A percentile compares a stretch with the other conserved stretches of the same genome.
phyloP scores from a whole-genome alignment of 2,329 filamentous ascomycete species.

The Colletotrichum tamarilloi region DNA sequence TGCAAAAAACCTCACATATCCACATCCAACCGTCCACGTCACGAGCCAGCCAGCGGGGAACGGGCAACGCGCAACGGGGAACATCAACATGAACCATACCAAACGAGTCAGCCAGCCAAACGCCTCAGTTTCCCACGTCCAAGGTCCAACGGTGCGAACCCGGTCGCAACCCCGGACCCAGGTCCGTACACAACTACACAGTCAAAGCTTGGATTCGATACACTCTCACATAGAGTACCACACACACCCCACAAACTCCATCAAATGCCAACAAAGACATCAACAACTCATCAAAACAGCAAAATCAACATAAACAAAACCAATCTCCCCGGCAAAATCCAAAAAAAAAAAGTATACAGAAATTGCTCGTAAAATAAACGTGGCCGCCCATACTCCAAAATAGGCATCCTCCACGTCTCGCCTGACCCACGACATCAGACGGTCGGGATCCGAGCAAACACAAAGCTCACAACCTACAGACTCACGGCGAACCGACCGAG shows the following conservation, averaged over 20 bases:
- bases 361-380: background rate
- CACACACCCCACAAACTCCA: background rate
- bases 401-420: background rate
- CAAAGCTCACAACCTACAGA: background rate
- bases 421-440: constrained; percentile 21
- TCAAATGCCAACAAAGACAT: background rate
- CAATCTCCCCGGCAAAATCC: background rate
- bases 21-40: constrained; percentile 6
- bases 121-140: background rate
- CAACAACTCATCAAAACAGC: background rate
- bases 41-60: background rate
- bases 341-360: background rate
- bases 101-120: constrained; percentile 26
- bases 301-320: background rate
- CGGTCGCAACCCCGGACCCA: background rate
- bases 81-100: background rate
- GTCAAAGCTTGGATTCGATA: background rate
- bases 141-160: background rate
- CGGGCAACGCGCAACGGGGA: background rate
- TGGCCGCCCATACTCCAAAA: background rate
- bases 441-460: background rate
- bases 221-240: background rate
- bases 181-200: background rate
- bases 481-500: constrained; percentile 9
- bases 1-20: constrained; percentile 14